A percentile compares a stretch with the other conserved stretches of the same genome.
Evolutionary conservation across 768 basidiomycete genomes (phyloP).

Genomic region (Phaeotremella skinneri): DNA sequence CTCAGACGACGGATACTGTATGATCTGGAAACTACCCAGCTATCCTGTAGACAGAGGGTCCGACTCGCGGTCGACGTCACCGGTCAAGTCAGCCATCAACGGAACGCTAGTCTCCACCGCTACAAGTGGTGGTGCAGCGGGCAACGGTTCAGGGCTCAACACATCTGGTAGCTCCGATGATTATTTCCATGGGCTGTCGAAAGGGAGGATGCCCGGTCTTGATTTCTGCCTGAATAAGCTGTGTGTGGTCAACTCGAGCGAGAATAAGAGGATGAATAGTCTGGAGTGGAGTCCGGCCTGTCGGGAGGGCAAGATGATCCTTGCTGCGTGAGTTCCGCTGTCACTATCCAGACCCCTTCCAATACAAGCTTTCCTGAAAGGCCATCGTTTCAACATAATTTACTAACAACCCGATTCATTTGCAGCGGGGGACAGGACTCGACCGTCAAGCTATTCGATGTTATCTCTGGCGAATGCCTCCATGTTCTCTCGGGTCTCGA

Average conservation of each 20-base stretch:
- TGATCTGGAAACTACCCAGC: constrained; percentile 41
- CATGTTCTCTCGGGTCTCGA: constrained; percentile 37
- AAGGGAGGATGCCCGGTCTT: constrained; percentile 22
- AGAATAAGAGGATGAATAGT: constrained; percentile 40
- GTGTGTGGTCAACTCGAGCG: constrained; percentile 24
- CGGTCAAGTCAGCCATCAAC: no score
- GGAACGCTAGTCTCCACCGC: constrained; percentile 3
- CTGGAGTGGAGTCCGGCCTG: constrained; percentile 39
- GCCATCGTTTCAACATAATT: background rate
- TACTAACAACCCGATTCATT: background rate
- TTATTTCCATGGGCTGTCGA: constrained; percentile 20
- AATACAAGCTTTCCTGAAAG: background rate
- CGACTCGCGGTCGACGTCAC: constrained; percentile 12
- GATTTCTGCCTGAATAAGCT: constrained; percentile 26
- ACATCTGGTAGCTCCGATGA: constrained; percentile 25
- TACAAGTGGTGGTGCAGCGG: constrained; percentile 5
- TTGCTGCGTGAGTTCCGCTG: constrained; percentile 39
- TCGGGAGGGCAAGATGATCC: constrained; percentile 28
- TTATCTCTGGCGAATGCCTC: constrained; percentile 34
- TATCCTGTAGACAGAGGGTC: constrained; percentile 29
- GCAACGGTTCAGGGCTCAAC: background rate
- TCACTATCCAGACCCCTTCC: background rate
- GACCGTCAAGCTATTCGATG: constrained; percentile 46
- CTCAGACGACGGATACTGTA: constrained; percentile 45
- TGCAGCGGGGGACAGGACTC: constrained; percentile 42